Base-by-base conservation (phyloP, 2,329 filamentous ascomycete genomes). In the Periconia sp. region DNA sequence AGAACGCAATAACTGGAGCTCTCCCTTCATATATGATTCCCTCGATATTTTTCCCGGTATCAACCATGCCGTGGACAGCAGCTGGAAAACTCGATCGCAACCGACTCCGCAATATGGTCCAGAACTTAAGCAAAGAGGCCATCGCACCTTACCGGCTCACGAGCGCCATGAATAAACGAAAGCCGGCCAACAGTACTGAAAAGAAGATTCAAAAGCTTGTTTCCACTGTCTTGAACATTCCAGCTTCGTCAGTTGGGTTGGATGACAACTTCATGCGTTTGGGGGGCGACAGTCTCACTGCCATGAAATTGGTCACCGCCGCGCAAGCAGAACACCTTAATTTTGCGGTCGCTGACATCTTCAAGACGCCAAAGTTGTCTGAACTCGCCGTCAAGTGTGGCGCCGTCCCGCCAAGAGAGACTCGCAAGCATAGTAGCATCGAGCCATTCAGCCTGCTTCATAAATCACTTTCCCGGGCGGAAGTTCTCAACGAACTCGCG, bases 181-280 rank as follows among this genome's bases (percentile, higher is more conserved):
- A 66, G 30, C 62, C 69, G 1, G 57, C 37, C 6, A 69, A 57
- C 13, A 59, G 62, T 11, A 50, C 58, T 5, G 70, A 72, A 42
- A 71, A 64, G 57, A 69, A 67, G 51, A 49, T 73, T 9, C 66
- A 67, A 42, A 65, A 61, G 18, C 58, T 70, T 1, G 67, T 71
- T 7, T 67, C 63, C 43, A 58, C 59, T 0, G 64, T 72, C 2
- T 53, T 73, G 43, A 65, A 64, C 23, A 49, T 71, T 2, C 53
- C 62, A 33, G 7, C 58, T 9, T 58, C 62, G 13, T 55, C 63
- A 5, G 66, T 72, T 1, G 67, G 66, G 10, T 57, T 62, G 6
- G 67, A 74, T 41, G 73, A 75, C 50, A 71, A 57, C 52, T 71
- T 71, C 45, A 61, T 71, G 68, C 65, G 67, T 42, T 62, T 72